Base-by-base conservation (phyloP, 2,329 filamentous ascomycete species). In the Mariannaea sp. region DNA sequence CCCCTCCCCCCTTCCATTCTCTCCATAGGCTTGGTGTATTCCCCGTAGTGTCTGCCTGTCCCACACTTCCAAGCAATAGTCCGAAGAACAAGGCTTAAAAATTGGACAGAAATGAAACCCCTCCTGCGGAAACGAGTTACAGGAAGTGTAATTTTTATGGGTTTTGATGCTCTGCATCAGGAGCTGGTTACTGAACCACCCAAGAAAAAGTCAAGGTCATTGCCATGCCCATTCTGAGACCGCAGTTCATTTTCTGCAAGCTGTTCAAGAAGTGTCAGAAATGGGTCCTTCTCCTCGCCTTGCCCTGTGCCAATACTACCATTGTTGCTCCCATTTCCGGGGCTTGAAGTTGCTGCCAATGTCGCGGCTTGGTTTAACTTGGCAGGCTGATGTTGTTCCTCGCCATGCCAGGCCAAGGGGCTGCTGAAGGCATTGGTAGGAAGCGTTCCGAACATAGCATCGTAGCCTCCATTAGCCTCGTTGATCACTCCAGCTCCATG, bases 191-290 rank as follows among this genome's bases (percentile, higher is more conserved):
- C 57, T 7, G 67, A 55, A 17, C 68, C 66, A 16, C 66, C 70
- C 22, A 92, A 73, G 66, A 92, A 92, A 72, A 90, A 92, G 69
- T 93, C 89, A 64, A 94, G 74, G 66, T 93, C 89, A 59, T 81
- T 87, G 10, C 87, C 87, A 8, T 85, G 82, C 0, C 86, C 88
- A 45, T 82, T 77, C 35, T 79, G 78, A 47, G 72, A 66, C 17
- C 70, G 68, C 48, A 88, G 82, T 71, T 93, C 89, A 64, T 90
- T 92, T 71, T 94, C 89, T 0, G 89, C 90, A 53, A 94, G 77
- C 72, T 94, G 89, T 69, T 94, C 90, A 29, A 94, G 74, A 35
- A 94, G 73, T 56, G 83, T 89, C 33, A 94, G 71, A 66, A 95
- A 94, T 0, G 90, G 89, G 66, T 94, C 90, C 62, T 89, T 92